Percentiles rank a stretch among this genome's conserved stretches.
Conservation (phyloP, 148 eudicot species). For the Cornus controversa region DNA sequence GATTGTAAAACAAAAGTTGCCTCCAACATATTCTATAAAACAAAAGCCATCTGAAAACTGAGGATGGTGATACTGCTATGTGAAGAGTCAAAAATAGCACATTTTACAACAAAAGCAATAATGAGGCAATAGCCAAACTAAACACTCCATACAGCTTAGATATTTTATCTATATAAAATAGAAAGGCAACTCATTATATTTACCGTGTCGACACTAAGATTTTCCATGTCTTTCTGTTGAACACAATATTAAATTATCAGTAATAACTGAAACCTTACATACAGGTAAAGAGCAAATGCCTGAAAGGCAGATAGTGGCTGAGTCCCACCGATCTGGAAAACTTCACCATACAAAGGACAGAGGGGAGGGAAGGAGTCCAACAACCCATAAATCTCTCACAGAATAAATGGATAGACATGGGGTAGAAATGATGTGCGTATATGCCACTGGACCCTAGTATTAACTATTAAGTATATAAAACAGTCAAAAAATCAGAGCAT, state of each 20-base stretch:
- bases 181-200: background rate
- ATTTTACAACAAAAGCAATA: background rate
- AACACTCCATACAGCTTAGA: background rate
- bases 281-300: background rate
- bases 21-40: background rate
- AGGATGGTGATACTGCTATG: background rate
- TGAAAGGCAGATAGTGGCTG: background rate
- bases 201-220: background rate
- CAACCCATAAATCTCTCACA: background rate
- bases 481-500: background rate
- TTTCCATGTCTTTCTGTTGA: background rate
- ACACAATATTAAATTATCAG: background rate
- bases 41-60: background rate
- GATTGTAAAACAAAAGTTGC: background rate
- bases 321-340: background rate
- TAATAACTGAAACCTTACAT: background rate
- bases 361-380: background rate
- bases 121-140: background rate
- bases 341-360: background rate
- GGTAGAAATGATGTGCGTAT: too few relatives aligned
- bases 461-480: too few relatives aligned
- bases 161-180: background rate
- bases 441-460: too few relatives aligned
- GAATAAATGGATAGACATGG: background rate
- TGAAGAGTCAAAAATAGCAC: background rate